These are phyloP conservation scores for Talaromyces trachyspermus DNA, from an alignment of 495 filamentous ascomycete species.

Conservation along the genomic window DNA sequence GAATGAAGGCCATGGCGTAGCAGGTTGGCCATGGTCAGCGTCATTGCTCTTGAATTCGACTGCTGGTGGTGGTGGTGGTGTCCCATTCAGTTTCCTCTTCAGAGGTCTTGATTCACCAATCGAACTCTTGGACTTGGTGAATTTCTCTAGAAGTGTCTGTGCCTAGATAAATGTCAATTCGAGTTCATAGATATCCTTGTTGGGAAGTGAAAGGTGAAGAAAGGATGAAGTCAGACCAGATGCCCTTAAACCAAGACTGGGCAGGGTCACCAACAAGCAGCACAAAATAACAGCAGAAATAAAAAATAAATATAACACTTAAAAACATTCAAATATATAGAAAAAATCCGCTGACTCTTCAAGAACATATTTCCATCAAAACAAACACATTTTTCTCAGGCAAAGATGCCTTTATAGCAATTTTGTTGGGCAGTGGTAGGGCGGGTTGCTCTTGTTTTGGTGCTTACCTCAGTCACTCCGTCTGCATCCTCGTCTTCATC, in stretches of 20 bases:
- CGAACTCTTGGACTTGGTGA: not conserved
- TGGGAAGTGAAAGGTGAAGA: not conserved
- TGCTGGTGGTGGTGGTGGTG: too few relatives aligned
- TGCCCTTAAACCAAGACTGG: too few relatives aligned
- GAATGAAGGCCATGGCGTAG: not conserved
- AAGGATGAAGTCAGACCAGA: too few relatives aligned
- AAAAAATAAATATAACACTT: slow-evolving; percentile 1
- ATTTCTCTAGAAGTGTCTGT: not conserved
- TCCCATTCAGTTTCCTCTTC: too few relatives aligned
- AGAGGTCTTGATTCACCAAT: not conserved
- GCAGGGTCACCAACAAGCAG: too few relatives aligned
- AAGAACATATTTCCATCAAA: not conserved
- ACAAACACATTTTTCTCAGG: not conserved
- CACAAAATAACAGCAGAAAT: too few relatives aligned
- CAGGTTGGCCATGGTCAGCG: not conserved
- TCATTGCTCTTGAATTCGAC: too few relatives aligned
- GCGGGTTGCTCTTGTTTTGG: not conserved
- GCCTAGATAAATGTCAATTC: not conserved
- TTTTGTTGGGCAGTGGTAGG: not conserved
- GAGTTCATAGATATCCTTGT: not conserved
- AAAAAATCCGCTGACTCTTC: not conserved
- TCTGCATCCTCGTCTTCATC: not conserved
- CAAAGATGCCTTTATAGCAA: too few relatives aligned
- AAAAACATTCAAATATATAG: slow-evolving; percentile 2
- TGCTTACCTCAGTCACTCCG: not conserved